These are phyloP conservation scores for Jatropha podagrica DNA, from an alignment of 441 rosid species.

Conservation along the genomic window DNA sequence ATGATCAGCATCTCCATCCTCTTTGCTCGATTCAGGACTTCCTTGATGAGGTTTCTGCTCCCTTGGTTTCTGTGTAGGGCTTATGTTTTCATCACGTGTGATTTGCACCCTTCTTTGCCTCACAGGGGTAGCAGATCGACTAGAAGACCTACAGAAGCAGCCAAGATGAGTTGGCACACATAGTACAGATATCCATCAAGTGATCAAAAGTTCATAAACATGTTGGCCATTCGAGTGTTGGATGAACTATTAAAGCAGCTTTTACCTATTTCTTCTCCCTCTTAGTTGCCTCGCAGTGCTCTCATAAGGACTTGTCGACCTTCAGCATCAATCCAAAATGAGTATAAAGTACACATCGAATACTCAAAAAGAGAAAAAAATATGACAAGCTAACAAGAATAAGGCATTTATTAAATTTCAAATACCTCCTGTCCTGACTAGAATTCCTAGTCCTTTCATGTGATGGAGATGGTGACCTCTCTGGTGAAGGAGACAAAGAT, in stretches of 20 bases:
- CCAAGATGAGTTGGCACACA: not conserved
- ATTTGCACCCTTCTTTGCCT: slow-evolving; percentile 28
- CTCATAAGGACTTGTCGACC: slow-evolving; percentile 34
- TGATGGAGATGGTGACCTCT: slow-evolving; percentile 29
- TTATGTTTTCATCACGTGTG: slow-evolving; percentile 22
- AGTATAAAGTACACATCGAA: slow-evolving; percentile 10
- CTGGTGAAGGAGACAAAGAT: slow-evolving; percentile 35
- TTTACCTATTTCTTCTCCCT: slow-evolving; percentile 23
- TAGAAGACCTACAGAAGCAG: slow-evolving; percentile 27
- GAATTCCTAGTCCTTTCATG: slow-evolving; percentile 25
- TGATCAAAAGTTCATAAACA: not conserved
- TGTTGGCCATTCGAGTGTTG: not conserved
- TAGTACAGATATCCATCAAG: not conserved
- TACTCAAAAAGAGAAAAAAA: slow-evolving; percentile 2
- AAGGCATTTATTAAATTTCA: not conserved
- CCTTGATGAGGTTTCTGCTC: slow-evolving; percentile 32
- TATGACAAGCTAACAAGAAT: not conserved
- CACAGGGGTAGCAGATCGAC: slow-evolving; percentile 35
- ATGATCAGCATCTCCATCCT: slow-evolving; percentile 29
- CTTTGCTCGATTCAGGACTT: slow-evolving; percentile 34
- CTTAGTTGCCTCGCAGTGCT: slow-evolving; percentile 33
- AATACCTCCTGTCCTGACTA: slow-evolving; percentile 41
- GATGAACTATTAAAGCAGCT: not conserved
- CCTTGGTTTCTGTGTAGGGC: slow-evolving; percentile 36
- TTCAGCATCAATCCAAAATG: slow-evolving; percentile 17